phyloP scores from a whole-genome alignment of 2,329 filamentous ascomycete species.

The Neoscytalidium dimidiatum region DNA sequence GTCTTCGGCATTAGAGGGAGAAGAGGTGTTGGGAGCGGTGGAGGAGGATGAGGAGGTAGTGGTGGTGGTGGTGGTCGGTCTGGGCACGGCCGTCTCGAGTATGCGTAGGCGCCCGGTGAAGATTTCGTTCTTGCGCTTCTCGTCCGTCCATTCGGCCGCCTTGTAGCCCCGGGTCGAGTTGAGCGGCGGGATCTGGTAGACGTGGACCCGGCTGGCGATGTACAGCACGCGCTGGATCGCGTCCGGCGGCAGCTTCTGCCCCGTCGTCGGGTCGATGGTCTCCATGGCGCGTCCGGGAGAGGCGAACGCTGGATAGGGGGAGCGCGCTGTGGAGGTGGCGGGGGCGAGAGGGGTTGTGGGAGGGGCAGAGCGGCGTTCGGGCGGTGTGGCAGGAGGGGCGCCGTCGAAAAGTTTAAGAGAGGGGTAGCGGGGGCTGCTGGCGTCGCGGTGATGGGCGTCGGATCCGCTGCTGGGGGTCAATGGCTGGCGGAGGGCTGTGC shows the following conservation, averaged over 20 bases:
- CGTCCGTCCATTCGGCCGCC: conserved; percentile 73
- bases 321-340: neutral
- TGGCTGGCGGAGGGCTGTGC: neutral
- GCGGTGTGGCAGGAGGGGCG: neutral
- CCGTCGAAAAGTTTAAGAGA: neutral
- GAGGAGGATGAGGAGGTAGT: conserved; percentile 23
- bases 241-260: conserved; percentile 66
- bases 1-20: too few relatives aligned
- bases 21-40: too few relatives aligned
- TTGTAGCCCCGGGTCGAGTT: conserved; percentile 77
- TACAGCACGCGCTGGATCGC: conserved; percentile 86
- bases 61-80: conserved; percentile 23
- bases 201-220: conserved; percentile 71
- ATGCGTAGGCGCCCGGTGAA: conserved; percentile 82
- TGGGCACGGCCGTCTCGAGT: conserved; percentile 68
- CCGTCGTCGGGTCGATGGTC: conserved; percentile 70
- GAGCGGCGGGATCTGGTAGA: conserved; percentile 85
- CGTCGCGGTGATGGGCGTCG: neutral
- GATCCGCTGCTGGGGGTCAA: neutral
- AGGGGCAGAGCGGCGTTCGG: neutral
- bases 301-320: neutral
- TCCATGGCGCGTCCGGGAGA: too few relatives aligned
- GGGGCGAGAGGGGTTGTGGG: neutral
- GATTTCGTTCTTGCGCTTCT: conserved; percentile 69
- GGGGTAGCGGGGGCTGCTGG: neutral